These are phyloP conservation scores for Pythium insidiosum DNA, from an alignment of 352 stramenopile genomes.

Conservation along the genomic window DNA sequence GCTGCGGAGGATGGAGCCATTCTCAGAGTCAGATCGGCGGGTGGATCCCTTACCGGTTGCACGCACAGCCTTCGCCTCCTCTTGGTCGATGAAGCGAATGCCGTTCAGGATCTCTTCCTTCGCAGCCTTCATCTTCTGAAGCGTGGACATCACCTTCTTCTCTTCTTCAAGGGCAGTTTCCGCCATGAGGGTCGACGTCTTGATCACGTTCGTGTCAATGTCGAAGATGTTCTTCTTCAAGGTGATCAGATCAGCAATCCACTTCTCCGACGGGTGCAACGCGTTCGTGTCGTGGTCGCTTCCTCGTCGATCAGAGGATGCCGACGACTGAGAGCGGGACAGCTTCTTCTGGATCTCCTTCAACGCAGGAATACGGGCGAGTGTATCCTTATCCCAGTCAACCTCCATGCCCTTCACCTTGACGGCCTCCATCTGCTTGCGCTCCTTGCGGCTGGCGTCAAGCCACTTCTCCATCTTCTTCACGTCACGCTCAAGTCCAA, in stretches of 20 bases:
- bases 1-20: constrained; percentile 50
- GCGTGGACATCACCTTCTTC: constrained; percentile 41
- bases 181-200: constrained; percentile 46
- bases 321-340: constrained; percentile 30
- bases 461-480: constrained; percentile 84
- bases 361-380: constrained; percentile 75
- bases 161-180: constrained; percentile 53
- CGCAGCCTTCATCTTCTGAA: constrained; percentile 84
- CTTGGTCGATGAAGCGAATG: constrained; percentile 85
- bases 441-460: constrained; percentile 75
- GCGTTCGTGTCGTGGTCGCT: constrained; percentile 26
- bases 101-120: constrained; percentile 88
- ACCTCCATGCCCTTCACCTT: constrained; percentile 83
- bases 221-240: constrained; percentile 83
- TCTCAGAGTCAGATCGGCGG: constrained; percentile 36
- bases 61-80: constrained; percentile 84
- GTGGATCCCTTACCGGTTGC: constrained; percentile 59
- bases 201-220: constrained; percentile 62
- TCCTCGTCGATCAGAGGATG: constrained; percentile 23
- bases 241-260: constrained; percentile 82
- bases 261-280: constrained; percentile 76
- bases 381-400: constrained; percentile 81
- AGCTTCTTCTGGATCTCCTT: constrained; percentile 85
- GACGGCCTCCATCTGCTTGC: constrained; percentile 76
- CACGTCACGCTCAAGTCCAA: constrained; percentile 70